Evolutionary conservation across 2,329 filamentous ascomycete species (phyloP), one percentile per base, ranked within the genome.

Genomic region (Dactylellina cionopaga): DNA sequence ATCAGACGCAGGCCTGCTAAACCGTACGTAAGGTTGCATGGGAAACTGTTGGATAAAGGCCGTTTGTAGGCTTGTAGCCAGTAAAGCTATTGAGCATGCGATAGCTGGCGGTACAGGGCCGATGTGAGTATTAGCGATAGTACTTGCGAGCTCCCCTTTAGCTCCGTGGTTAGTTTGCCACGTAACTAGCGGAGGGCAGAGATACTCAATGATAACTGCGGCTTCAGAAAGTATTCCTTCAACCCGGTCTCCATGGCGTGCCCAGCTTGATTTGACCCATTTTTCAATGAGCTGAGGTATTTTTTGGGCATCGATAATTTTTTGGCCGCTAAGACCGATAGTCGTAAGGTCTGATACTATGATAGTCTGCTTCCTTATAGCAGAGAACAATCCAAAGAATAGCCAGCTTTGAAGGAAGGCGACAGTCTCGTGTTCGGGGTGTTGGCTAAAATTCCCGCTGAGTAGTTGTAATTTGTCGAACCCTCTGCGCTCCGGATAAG

Each of bases 331-430:
- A 3, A 44, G 2, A 46, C 60, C 46, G 9, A 44, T 54, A 15
- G 22, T 39, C 0, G 63, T 68, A 22, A 68, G 24, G 15, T 68
- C 63, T 27, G 54, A 25, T 52, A 68, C 47, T 13, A 27, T 9
- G 10, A 59, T 24, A 9, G 13, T 54, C 27, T 60, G 63, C 24
- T 60, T 68, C 17, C 49, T 59, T 13, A 60, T 44, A 22, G 25
- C 44, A n/a, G 63, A 68, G 25, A 68, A 54, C 33, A 62, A 15
- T 1, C 69, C 69, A 27, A 74, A 74, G 54, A 46, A 74, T n/a
- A 68, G 62, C 60, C 69, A 74, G 39, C 60, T 69, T 33, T 74
- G 69, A 22, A 69, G 46, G 25, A 74, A 68, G 1, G 62, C 62
- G 3, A 68, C 46, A 13, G 49, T 52, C 29, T 55, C 55, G 25